phyloP scores from a whole-genome alignment of 2,329 filamentous ascomycete genomes.

The Saccharata proteae region DNA sequence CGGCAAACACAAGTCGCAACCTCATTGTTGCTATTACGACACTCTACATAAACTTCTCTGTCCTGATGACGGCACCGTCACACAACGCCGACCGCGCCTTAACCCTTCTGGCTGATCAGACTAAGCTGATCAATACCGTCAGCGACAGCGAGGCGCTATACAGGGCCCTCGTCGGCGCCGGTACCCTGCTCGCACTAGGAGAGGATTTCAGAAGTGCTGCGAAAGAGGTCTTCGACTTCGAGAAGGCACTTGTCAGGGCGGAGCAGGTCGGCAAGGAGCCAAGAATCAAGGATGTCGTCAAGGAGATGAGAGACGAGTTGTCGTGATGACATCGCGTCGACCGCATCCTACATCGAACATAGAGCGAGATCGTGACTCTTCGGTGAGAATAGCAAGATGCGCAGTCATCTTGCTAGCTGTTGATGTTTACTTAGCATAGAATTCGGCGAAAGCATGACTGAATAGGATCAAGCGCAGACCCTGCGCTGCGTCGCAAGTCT shows the following conservation, averaged over 20 bases:
- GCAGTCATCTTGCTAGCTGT: too few species aligned
- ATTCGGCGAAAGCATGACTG: too few species aligned
- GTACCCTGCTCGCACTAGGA: constrained; percentile 59
- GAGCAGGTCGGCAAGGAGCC: constrained; percentile 46
- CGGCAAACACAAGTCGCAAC: constrained; percentile 54
- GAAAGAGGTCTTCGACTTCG: constrained; percentile 44
- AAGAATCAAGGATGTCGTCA: constrained; percentile 46
- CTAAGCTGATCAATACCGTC: constrained; percentile 50
- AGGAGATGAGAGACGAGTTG: constrained; percentile 44
- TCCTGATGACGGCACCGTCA: constrained; percentile 49
- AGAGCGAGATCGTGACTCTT: too few species aligned
- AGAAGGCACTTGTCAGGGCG: constrained; percentile 34
- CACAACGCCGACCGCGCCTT: constrained; percentile 37
- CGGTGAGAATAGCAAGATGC: too few species aligned
- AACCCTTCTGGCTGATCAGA: constrained; percentile 49
- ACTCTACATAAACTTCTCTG: constrained; percentile 71
- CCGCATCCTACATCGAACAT: too few species aligned
- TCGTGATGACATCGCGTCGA: too few species aligned
- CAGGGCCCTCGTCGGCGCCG: constrained; percentile 67
- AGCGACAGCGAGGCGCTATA: constrained; percentile 75
- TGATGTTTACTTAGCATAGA: too few species aligned
- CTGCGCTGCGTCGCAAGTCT: too few species aligned
- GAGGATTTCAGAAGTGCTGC: constrained; percentile 46
- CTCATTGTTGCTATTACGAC: constrained; percentile 74
- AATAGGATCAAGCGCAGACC: too few species aligned